phyloP scores from a whole-genome alignment of 2,329 filamentous ascomycete species.

The Neurospora sp. region DNA sequence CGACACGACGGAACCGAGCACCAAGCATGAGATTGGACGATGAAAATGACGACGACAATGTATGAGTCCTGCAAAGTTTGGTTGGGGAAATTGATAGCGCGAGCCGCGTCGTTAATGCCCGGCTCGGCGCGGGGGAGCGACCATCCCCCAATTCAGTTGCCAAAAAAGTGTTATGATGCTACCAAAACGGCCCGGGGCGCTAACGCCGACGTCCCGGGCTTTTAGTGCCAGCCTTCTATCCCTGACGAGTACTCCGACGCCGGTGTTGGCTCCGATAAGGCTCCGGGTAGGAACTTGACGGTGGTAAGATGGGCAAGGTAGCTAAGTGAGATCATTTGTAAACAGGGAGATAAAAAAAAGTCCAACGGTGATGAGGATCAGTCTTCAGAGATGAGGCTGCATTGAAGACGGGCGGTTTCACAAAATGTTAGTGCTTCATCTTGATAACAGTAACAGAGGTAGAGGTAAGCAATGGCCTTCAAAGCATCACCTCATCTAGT shows the following conservation, averaged over 20 bases:
- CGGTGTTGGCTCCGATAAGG: not conserved
- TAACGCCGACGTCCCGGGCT: not conserved
- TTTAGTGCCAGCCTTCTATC: not conserved
- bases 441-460: not conserved
- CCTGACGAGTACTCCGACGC: not conserved
- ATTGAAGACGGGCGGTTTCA: not conserved
- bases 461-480: not conserved
- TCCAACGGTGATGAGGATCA: not conserved
- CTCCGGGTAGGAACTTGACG: not conserved
- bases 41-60: not conserved
- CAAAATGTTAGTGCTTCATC: not conserved
- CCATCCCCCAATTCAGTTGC: not conserved
- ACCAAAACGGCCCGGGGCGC: not conserved
- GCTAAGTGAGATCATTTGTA: not conserved
- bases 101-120: not conserved
- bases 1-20: not conserved
- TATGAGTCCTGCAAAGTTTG: not conserved
- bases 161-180: not conserved
- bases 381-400: not conserved
- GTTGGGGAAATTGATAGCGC: not conserved
- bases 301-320: not conserved
- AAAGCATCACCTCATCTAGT: not conserved
- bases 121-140: not conserved
- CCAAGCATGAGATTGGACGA: not conserved
- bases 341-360: not conserved